phyloP scores from a whole-genome alignment of 306 rosid genomes.

The Vigna reflexopilosa region DNA sequence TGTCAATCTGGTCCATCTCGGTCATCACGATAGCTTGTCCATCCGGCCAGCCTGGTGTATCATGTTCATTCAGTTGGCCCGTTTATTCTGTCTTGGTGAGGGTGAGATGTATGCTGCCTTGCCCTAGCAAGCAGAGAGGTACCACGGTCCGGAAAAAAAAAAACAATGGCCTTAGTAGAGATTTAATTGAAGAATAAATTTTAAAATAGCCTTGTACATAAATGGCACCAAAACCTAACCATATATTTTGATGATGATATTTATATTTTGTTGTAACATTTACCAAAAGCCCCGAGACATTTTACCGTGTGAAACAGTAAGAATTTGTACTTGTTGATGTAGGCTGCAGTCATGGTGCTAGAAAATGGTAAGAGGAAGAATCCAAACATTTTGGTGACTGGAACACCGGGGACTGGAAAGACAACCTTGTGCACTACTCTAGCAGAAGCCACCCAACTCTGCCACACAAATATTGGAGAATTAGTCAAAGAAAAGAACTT shows the following conservation, averaged over 20 bases:
- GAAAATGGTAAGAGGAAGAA: slow-evolving; percentile 54
- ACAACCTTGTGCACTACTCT: slow-evolving; percentile 70
- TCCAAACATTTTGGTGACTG: slow-evolving; percentile 86
- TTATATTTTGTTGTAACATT: background rate
- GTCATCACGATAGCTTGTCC: no score
- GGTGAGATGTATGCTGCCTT: background rate
- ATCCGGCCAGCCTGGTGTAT: no score
- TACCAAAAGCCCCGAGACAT: no score
- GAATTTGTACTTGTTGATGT: background rate
- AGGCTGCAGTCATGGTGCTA: slow-evolving; percentile 48
- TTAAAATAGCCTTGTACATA: background rate
- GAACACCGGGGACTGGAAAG: slow-evolving; percentile 95
- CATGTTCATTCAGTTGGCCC: no score
- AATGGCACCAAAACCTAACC: no score
- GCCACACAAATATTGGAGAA: slow-evolving; percentile 74
- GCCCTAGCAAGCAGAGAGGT: background rate
- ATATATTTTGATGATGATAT: background rate
- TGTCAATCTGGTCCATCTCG: no score
- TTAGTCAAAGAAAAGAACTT: slow-evolving; percentile 81
- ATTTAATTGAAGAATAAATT: background rate
- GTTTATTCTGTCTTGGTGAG: no score
- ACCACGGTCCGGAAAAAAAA: background rate
- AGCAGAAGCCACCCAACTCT: slow-evolving; percentile 72
- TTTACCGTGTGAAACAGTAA: background rate
- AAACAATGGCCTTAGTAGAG: background rate